These are phyloP conservation scores for Ophiocordyceps camponoti-floridani DNA, from an alignment of 2,329 filamentous ascomycete species.

Conservation along the genomic window DNA sequence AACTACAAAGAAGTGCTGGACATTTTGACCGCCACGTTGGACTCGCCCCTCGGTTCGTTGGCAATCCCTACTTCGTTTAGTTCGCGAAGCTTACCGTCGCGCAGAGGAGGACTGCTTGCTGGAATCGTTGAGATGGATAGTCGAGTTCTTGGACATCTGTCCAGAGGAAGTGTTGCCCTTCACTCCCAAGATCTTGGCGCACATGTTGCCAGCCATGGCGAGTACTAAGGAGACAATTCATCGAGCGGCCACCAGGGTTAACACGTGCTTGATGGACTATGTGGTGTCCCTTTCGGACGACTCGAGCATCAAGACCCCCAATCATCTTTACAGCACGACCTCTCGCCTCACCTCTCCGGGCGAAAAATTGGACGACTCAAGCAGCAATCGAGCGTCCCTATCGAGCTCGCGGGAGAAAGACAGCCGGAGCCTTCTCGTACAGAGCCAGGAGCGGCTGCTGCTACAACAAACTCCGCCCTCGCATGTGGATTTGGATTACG, in stretches of 20 bases:
- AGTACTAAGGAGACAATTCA: slow-evolving; percentile 81
- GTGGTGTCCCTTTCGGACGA: slow-evolving; percentile 82
- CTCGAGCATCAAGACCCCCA: slow-evolving; percentile 12
- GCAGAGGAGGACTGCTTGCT: slow-evolving; percentile 79
- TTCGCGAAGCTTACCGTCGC: slow-evolving; percentile 1
- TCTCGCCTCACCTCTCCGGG: slow-evolving; percentile 24
- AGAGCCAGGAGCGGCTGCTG: slow-evolving; percentile 26
- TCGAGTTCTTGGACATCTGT: slow-evolving; percentile 91
- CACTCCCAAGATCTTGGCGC: slow-evolving; percentile 77
- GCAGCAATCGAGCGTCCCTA: slow-evolving; percentile 31
- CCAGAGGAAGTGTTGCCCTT: slow-evolving; percentile 92
- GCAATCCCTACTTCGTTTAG: background rate
- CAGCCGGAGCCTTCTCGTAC: slow-evolving; percentile 26
- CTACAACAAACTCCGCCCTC: slow-evolving; percentile 24
- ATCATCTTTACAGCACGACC: slow-evolving; percentile 8
- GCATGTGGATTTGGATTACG: slow-evolving; percentile 75
- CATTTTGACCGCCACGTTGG: slow-evolving; percentile 77
- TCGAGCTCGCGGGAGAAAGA: slow-evolving; percentile 37
- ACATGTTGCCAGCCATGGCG: slow-evolving; percentile 85
- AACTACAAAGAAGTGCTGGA: slow-evolving; percentile 84
- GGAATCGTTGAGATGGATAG: slow-evolving; percentile 86
- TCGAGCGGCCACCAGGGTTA: slow-evolving; percentile 74
- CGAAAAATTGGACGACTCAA: slow-evolving; percentile 27
- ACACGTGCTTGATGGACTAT: slow-evolving; percentile 81
- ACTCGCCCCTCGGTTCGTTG: slow-evolving; percentile 56